Conservation (phyloP, 305 asterid genomes). For the Fraxinus velutina region DNA sequence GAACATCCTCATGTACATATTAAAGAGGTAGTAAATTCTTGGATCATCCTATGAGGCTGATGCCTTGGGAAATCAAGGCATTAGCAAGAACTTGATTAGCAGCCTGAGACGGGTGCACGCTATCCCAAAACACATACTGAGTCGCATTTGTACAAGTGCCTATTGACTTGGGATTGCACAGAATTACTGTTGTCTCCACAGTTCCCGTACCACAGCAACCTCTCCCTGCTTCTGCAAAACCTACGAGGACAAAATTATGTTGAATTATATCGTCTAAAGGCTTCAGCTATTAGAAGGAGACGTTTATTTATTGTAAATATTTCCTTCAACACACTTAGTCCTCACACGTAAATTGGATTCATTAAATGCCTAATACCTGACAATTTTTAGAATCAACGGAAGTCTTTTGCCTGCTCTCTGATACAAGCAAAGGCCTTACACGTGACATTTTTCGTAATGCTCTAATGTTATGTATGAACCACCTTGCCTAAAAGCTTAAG, state of each 20-base stretch:
- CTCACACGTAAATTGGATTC: background rate
- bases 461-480: background rate
- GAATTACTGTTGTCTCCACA: conserved; percentile 54
- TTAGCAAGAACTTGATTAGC: conserved; percentile 78
- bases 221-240: conserved; percentile 62
- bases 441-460: background rate
- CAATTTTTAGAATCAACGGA: background rate
- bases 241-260: conserved; percentile 25
- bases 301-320: background rate
- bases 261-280: background rate
- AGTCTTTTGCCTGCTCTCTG: background rate
- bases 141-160: conserved; percentile 76
- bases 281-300: background rate
- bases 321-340: background rate
- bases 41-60: conserved; percentile 39
- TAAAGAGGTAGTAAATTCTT: background rate
- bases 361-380: background rate
- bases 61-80: conserved; percentile 62
- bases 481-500: background rate
- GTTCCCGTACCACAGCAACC: conserved; percentile 87
- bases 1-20: background rate
- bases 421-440: background rate
- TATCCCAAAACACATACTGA: conserved; percentile 88
- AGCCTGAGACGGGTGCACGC: conserved; percentile 94
- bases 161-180: conserved; percentile 63